Percentiles rank a stretch among this genome's conserved stretches.
These are phyloP conservation scores for Scutellaria galericulata DNA, from an alignment of 257 asterid genomes.

Conservation along the genomic window DNA sequence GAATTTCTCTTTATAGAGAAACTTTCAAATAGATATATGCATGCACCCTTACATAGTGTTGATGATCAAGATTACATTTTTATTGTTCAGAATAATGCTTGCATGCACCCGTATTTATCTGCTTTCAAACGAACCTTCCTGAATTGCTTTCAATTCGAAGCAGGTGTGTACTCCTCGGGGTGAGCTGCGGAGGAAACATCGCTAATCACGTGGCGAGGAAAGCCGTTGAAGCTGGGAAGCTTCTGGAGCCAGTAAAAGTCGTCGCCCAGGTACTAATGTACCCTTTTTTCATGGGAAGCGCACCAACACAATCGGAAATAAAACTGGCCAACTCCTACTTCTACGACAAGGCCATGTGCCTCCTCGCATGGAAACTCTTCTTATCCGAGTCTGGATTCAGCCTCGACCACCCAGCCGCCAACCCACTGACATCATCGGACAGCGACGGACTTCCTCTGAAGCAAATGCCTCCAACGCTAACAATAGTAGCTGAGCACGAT, in stretches of 20 bases:
- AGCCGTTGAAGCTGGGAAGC: conserved; percentile 81
- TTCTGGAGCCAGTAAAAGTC: conserved; percentile 87
- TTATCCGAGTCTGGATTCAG: conserved; percentile 76
- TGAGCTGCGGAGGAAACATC: conserved; percentile 92
- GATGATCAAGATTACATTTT: conserved; percentile 4
- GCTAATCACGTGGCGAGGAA: conserved; percentile 77
- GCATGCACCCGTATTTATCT: neutral
- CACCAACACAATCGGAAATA: conserved; percentile 86
- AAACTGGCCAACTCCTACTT: conserved; percentile 85
- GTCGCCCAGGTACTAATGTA: conserved; percentile 96
- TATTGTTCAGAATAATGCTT: neutral
- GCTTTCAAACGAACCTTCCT: conserved; percentile 20
- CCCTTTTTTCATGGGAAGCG: conserved; percentile 88
- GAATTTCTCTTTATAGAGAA: neutral
- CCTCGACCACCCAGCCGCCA: conserved; percentile 84
- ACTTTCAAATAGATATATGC: neutral
- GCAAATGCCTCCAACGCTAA: conserved; percentile 88
- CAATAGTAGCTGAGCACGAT: conserved; percentile 88
- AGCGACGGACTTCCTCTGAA: conserved; percentile 72
- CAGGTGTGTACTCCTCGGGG: conserved; percentile 98
- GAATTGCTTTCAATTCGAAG: conserved; percentile 18
- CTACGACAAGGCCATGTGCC: conserved; percentile 88
- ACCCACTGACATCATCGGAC: conserved; percentile 59
- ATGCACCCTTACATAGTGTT: neutral
- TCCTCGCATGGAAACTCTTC: conserved; percentile 82